A percentile compares a stretch with the other conserved stretches of the same genome.
Conservation (phyloP, 78 protist species). For the Dictyostelium discoideum region DNA sequence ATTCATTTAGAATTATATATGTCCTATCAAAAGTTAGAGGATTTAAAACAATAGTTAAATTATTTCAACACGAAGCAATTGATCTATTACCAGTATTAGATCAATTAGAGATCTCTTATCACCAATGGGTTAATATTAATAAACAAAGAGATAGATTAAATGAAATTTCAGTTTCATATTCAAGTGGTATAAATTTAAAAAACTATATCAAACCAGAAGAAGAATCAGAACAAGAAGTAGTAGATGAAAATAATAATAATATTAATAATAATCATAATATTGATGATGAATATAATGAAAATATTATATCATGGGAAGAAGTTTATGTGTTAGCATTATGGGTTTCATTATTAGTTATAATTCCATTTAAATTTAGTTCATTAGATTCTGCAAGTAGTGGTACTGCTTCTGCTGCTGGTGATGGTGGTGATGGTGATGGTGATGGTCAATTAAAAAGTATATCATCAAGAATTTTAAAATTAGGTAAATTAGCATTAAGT, state of each 20-base stretch:
- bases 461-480: not conserved
- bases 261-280: slow-evolving; percentile 62
- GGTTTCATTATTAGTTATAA: slow-evolving; percentile 91
- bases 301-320: slow-evolving; percentile 88
- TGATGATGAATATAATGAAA: slow-evolving; percentile 29
- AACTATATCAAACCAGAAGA: not conserved
- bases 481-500: not conserved
- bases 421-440: not conserved
- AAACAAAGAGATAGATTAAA: not conserved
- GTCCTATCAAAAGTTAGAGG: slow-evolving; percentile 71
- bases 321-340: slow-evolving; percentile 93
- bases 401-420: not conserved
- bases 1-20: slow-evolving; percentile 35
- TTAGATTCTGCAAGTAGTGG: slow-evolving; percentile 81
- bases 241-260: not conserved
- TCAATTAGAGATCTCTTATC: not conserved
- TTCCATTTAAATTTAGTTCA: slow-evolving; percentile 92
- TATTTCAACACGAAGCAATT: slow-evolving; percentile 67
- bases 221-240: not conserved
- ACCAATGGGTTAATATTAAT: slow-evolving; percentile 6
- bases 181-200: not conserved
- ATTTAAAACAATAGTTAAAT: slow-evolving; percentile 58
- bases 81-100: slow-evolving; percentile 58
- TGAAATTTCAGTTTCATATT: not conserved
- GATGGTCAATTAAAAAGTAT: not conserved